Evolutionary conservation across 2,329 filamentous ascomycete species (phyloP).

Genomic region (Fusarium veterinarium): DNA sequence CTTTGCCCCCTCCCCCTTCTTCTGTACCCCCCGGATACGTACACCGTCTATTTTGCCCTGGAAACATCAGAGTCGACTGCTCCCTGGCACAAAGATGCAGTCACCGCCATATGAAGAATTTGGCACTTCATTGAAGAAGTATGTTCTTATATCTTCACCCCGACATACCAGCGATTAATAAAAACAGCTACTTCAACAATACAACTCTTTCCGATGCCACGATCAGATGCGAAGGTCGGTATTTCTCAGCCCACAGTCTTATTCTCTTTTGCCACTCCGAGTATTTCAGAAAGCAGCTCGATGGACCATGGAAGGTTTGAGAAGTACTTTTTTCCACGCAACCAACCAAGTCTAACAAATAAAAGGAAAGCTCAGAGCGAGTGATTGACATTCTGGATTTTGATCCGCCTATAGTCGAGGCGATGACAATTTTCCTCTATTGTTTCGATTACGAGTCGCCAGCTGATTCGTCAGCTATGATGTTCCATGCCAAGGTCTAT

Average conservation of each 20-base stretch:
- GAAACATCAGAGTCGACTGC: fast-evolving
- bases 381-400: neutral
- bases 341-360: fast-evolving
- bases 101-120: neutral
- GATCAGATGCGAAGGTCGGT: neutral
- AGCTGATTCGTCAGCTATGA: fast-evolving
- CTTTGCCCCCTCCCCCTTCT: fast-evolving
- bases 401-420: fast-evolving
- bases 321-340: fast-evolving
- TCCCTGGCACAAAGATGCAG: neutral
- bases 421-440: neutral
- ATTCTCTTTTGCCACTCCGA: neutral
- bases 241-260: neutral
- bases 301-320: conserved; percentile 13
- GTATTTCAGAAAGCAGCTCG: neutral
- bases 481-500: neutral
- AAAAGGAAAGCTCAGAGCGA: neutral
- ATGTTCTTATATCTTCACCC: neutral
- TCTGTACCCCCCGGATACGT: fast-evolving
- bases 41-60: neutral
- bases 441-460: fast-evolving
- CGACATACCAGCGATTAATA: too few species aligned
- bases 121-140: neutral
- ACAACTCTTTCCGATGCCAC: neutral
- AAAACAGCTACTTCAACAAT: neutral